Evolutionary conservation across 2,329 filamentous ascomycete species (phyloP).

Genomic region (Xylaria sp.): DNA sequence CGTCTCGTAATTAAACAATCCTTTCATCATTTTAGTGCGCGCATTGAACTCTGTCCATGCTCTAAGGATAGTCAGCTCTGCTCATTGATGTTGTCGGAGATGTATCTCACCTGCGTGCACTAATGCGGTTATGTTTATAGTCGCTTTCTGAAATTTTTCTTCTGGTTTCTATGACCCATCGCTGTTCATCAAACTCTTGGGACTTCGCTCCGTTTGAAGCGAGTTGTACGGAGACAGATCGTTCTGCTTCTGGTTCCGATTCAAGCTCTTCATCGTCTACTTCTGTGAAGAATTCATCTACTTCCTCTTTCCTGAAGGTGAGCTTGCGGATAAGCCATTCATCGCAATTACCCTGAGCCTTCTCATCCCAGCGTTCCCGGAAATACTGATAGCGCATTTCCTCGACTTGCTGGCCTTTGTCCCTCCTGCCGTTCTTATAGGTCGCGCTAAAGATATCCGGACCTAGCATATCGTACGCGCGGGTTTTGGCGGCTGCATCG

Average conservation of each 20-base stretch:
- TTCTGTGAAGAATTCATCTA: conserved; percentile 49
- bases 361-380: conserved; percentile 40
- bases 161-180: conserved; percentile 19
- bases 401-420: conserved; percentile 30
- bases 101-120: conserved; percentile 40
- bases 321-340: conserved; percentile 72
- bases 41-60: conserved; percentile 71
- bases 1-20: conserved; percentile 66
- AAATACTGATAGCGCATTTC: conserved; percentile 47
- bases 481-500: conserved; percentile 16
- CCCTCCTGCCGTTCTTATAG: conserved; percentile 36
- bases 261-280: conserved; percentile 20
- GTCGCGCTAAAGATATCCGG: conserved; percentile 41
- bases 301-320: conserved; percentile 68
- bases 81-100: not conserved
- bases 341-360: conserved; percentile 48
- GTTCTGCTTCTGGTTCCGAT: conserved; percentile 19
- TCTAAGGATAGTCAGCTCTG: conserved; percentile 47
- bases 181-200: conserved; percentile 18
- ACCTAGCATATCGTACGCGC: conserved; percentile 34
- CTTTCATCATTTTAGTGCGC: conserved; percentile 70
- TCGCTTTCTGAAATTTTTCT: conserved; percentile 32
- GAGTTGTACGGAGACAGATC: conserved; percentile 7
- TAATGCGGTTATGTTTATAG: conserved; percentile 36
- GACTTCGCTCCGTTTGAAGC: conserved; percentile 31